Base-by-base conservation (phyloP, 352 stramenopile species). In the Pythium angustatum region DNA sequence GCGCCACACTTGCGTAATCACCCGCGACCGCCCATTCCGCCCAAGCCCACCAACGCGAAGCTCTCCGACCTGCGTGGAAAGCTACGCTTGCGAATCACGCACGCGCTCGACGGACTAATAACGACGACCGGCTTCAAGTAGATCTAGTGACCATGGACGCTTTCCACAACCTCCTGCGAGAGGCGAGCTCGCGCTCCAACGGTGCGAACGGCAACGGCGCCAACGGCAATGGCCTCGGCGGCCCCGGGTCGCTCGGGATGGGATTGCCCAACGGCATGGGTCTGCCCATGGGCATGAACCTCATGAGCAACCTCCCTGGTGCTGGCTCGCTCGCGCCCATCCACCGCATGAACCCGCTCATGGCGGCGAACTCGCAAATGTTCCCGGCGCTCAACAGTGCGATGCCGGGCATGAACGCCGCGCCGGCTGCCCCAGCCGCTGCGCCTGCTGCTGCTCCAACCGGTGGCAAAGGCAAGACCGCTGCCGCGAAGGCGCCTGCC, bases 111-210 rank as follows among this genome's bases (percentile, higher is more conserved):
- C 43, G 43, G 43, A 51, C n/a, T n/a, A n/a, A n/a, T n/a, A n/a
- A n/a, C n/a, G n/a, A n/a, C n/a, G n/a, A n/a, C 34, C 34, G 26
- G 54, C 51, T 58, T 45, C 34, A 50, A 60, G 57, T 24, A 33
- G 68, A 64, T 47, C 40, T 11, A 47, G 11, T 21, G 19, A 47
- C 2, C 47, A 92, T 92, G 83, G 81, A 92, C 66, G 76, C 76
- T 44, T 90, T 92, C 68, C 80, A 92, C 61, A 92, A 92, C 66
- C 65, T 92, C 30, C 71, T 92, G 45, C 81, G 81, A 31, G 81
- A 92, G 58, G 79, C 83, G 12, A 83, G 78, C 69, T 71, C 83
- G 48, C 83, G 81, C 68, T 81, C 76, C 57, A 66, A 58, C 55
- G 58, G 45, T 43, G 47, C 50, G 36, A 56, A 48, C 34, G 52